Percentiles rank a stretch among this genome's conserved stretches.
These are phyloP conservation scores for Vaccinium corymbosum DNA, from an alignment of 148 eudicot genomes.

Conservation along the genomic window DNA sequence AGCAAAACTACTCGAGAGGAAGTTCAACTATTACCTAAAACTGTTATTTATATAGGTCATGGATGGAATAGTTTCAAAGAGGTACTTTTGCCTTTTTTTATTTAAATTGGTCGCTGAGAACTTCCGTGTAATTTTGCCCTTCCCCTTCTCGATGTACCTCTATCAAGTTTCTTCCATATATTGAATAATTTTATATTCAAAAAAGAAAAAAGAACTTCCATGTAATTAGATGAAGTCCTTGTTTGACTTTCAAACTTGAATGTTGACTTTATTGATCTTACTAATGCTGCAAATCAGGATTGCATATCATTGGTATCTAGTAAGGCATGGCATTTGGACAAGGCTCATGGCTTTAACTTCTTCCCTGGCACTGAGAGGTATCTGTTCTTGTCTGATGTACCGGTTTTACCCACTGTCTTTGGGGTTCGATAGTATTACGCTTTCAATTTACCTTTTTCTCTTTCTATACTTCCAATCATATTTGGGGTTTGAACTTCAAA, in stretches of 20 bases:
- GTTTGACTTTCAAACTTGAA: not conserved
- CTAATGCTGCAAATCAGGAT: slow-evolving; percentile 46
- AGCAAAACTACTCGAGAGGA: slow-evolving; percentile 52
- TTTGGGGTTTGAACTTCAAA: too few relatives aligned
- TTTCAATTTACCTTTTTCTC: not conserved
- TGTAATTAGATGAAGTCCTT: not conserved
- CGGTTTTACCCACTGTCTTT: not conserved
- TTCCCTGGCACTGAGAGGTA: slow-evolving; percentile 97
- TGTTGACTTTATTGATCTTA: slow-evolving; percentile 3
- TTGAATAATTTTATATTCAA: too few relatives aligned
- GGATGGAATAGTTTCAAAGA: slow-evolving; percentile 96
- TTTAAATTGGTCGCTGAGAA: not conserved
- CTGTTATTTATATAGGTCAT: slow-evolving; percentile 89
- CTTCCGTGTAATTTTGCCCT: not conserved
- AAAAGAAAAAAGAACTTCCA: not conserved
- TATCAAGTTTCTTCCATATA: too few relatives aligned
- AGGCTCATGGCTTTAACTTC: slow-evolving; percentile 95
- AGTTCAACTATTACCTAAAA: slow-evolving; percentile 61
- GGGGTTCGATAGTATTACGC: not conserved
- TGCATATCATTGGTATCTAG: slow-evolving; percentile 67
- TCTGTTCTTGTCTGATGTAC: not conserved
- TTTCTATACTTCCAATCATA: not conserved
- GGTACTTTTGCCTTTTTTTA: slow-evolving; percentile 38
- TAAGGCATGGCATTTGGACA: slow-evolving; percentile 83
- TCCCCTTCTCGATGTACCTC: too few relatives aligned